Base-by-base conservation (phyloP, 225 moss, liverwort and hornwort species). In the Bryoerythrophyllum caledonicum region DNA sequence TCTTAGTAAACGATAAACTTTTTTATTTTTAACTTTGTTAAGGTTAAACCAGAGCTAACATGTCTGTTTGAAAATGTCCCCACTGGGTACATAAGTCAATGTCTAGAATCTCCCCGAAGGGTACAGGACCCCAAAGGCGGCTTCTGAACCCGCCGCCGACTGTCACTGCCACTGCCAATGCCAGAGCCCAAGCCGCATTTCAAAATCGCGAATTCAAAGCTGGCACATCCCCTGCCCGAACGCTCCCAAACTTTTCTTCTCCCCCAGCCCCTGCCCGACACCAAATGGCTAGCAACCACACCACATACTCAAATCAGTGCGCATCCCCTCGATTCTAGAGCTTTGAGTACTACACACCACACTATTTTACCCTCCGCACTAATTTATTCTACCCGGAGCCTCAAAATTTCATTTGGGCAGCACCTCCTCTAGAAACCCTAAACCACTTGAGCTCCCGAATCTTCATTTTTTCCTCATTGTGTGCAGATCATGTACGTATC, bases 161-260 rank as follows among this genome's bases (percentile, higher is more conserved):
- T 34, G 3, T 6, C 6, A 34, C 34, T 34, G 72, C n/a, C n/a
- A 73, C 81, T 77, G 77, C 26, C 41, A 64, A 44, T 20, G 68
- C 60, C 80, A 63, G 63, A 0, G 37, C 2, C 13, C 10, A 28
- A 4, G 1, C 55, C 23, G 26, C 68, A 48, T 68, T 82, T 82
- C 74, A 73, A 69, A 82, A 78, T 51, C 8, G 58, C 63, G 58
- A 73, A 73, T 68, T 64, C 49, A 73, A 68, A 63, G 63, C 77
- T 46, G 62, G 44, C 81, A 67, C 12, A 6, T 21, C n/a, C 3
- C 5, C 63, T 82, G 77, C 77, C 62, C 77, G 6, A 4, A 0
- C 2, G 0, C n/a, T n/a, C n/a, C 32, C 2, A 10, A 21, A 41
- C 14, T 58, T 15, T 57, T 27, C 4, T 8, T 30, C 23, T n/a